Conservation (phyloP, 805 yeast species). For the Pichia ethanolica region DNA sequence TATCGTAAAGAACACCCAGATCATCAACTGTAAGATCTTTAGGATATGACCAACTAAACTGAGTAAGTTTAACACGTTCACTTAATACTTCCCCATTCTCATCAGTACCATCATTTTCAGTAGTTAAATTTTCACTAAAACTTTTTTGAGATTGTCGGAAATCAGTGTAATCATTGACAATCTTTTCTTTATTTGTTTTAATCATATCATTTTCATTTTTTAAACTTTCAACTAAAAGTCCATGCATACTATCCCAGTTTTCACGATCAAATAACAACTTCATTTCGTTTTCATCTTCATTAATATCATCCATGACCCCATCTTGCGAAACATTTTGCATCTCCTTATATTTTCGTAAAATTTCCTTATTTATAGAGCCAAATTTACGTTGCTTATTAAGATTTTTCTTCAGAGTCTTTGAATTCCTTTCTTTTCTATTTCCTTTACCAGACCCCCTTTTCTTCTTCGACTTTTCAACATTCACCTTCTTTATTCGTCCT, state of each 20-base stretch:
- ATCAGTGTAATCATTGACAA: conserved; percentile 1
- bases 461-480: neutral
- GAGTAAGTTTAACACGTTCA: neutral
- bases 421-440: no score
- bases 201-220: neutral
- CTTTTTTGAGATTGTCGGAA: neutral
- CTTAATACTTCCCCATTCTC: neutral
- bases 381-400: conserved; percentile 2
- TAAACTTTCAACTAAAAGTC: neutral
- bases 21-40: neutral
- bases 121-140: neutral
- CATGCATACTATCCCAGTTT: conserved; percentile 9
- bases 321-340: neutral
- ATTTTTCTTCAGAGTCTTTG: neutral
- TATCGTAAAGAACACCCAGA: conserved; percentile 2
- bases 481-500: neutral
- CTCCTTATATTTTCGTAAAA: conserved; percentile 1
- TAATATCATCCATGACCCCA: neutral
- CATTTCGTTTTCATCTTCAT: neutral
- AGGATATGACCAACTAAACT: conserved; percentile 5
- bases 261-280: conserved; percentile 1
- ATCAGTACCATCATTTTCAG: neutral
- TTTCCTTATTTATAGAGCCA: conserved; percentile 8
- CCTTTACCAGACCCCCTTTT: neutral
- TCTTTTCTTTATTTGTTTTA: neutral